Evolutionary conservation across 305 asterid genomes (phyloP).

Genomic region (Fraxinus ornus): DNA sequence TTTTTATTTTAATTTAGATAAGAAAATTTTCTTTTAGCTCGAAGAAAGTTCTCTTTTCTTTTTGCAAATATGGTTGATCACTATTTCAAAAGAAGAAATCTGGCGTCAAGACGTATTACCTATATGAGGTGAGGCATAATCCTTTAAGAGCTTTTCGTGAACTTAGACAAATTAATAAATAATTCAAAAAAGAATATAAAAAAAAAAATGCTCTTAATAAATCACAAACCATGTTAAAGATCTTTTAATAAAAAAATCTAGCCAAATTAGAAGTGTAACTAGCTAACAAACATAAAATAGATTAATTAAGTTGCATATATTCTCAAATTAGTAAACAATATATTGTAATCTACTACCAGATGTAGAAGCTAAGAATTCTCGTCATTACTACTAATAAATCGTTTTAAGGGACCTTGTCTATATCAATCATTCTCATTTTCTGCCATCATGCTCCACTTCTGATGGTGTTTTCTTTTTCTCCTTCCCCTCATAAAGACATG

Average conservation of each 20-base stretch:
- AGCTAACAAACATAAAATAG: background rate
- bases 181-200: background rate
- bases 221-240: background rate
- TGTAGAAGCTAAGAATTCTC: no score
- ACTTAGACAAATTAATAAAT: background rate
- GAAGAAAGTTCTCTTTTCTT: background rate
- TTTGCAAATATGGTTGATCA: background rate
- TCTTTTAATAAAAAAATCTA: background rate
- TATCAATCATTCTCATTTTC: background rate
- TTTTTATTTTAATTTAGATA: background rate
- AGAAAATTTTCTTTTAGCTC: background rate
- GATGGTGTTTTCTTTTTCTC: background rate
- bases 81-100: background rate
- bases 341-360: no score
- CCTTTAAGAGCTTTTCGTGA: background rate
- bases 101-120: background rate
- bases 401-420: background rate
- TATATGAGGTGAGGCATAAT: background rate
- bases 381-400: no score
- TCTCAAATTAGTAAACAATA: background rate
- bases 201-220: background rate
- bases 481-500: background rate
- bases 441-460: background rate
- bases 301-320: background rate
- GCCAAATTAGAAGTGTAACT: background rate